Evolutionary conservation across 768 basidiomycete genomes (phyloP), one percentile per base, ranked within the genome.

Genomic region (Pleurotus djamor): DNA sequence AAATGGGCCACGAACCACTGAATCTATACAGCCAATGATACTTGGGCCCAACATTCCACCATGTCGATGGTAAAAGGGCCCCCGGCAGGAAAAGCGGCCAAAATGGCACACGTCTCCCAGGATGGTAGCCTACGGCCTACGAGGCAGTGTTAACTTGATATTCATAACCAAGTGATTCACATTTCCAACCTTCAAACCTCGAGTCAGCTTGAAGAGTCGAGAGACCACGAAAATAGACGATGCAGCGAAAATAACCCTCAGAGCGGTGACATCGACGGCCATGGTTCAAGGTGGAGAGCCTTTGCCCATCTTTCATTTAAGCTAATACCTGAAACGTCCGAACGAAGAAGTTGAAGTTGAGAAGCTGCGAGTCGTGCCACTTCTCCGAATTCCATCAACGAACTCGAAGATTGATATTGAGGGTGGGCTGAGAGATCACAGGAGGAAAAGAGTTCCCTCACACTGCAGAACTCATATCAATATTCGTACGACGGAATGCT

Each of bases 41-140:
- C 34, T 61, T 61, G 8, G 72, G 37, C 2, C 76, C 75, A 4
- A 75, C 73, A 59, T 79, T 81, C 77, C 76, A 81, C 76, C 75
- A 78, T 1, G 66, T 69, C 10, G 73, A 74, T 16, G 78, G 78
- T 0, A 79, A 52, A 0, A 74, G 2, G 0, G 68, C 69, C 17
- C 77, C 79, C 32, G 75, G 74, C 9, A 73, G n/a, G 5, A 62
- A 66, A 32, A 78, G 59, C 2, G 80, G 80, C 50, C 73, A 69
- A 63, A 80, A 79, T 1, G 77, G 73, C 28, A 77, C 62, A 7
- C 77, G 69, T 51, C 72, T 62, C n/a, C 79, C 79, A 10, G 78
- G 77, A 16, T 76, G 21, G 61, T 72, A 61, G 61, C 66, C 72
- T 3, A 78, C 71, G 41, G 63, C 64, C 81, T 80, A 52, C n/a